Evolutionary conservation across 2,329 filamentous ascomycete species (phyloP).

Genomic region (Xylariaceae sp.): DNA sequence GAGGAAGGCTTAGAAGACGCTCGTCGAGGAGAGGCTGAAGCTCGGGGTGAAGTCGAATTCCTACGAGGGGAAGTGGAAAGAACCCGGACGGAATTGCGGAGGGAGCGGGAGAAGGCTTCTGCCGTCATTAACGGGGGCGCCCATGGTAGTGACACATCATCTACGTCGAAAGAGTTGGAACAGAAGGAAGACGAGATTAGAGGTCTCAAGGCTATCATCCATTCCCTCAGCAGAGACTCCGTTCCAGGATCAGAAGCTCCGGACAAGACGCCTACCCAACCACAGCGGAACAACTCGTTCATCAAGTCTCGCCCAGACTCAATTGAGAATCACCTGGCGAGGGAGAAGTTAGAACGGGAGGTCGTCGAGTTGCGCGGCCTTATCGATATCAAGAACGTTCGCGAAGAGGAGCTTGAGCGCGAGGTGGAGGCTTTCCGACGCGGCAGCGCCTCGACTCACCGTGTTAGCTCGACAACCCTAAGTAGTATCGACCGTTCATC

Average conservation of each 20-base stretch:
- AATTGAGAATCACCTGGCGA: conserved; percentile 58
- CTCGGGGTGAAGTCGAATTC: conserved; percentile 93
- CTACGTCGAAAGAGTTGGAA: conserved; percentile 74
- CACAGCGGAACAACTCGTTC: conserved; percentile 41
- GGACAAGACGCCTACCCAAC: conserved; percentile 38
- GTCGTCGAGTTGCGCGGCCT: conserved; percentile 75
- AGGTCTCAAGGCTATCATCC: conserved; percentile 95
- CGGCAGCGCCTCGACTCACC: conserved; percentile 46
- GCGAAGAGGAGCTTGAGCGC: conserved; percentile 85
- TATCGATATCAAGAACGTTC: conserved; percentile 70
- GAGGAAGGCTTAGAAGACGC: conserved; percentile 97
- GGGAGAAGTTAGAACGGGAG: conserved; percentile 77
- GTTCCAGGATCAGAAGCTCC: conserved; percentile 46
- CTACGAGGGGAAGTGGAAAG: conserved; percentile 92
- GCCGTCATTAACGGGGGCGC: conserved; percentile 57
- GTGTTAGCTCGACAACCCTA: conserved; percentile 54
- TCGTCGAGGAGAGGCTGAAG: conserved; percentile 90
- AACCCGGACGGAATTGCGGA: conserved; percentile 81
- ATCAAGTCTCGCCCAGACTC: conserved; percentile 49
- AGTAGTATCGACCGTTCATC: conserved; percentile 59
- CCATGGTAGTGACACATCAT: conserved; percentile 45
- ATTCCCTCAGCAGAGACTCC: conserved; percentile 83
- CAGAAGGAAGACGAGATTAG: conserved; percentile 97
- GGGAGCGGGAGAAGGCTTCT: conserved; percentile 83
- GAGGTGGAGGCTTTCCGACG: conserved; percentile 72